Conservation (phyloP, 1,284 basidiomycete genomes). For the Fomes fomentarius region DNA sequence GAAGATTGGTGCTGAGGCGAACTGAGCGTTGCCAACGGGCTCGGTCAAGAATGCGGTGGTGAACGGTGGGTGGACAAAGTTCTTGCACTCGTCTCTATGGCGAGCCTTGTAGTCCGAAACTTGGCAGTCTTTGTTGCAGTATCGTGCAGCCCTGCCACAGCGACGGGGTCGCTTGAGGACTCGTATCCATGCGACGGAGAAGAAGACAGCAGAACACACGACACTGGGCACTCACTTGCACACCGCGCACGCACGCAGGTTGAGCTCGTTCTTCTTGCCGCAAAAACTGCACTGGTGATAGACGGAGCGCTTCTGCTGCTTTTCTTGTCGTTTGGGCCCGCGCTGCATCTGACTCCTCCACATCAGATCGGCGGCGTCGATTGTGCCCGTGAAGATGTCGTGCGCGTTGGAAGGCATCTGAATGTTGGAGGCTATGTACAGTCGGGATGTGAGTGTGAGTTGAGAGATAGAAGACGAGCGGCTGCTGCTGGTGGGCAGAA, state of each 20-base stretch:
- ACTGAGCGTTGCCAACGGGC: background rate
- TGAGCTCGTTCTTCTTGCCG: background rate
- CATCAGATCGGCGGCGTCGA: background rate
- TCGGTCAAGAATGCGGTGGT: background rate
- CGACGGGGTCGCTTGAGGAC: background rate
- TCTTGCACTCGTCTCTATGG: background rate
- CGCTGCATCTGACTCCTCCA: background rate
- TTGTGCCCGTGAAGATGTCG: background rate
- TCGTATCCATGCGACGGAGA: background rate
- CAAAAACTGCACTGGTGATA: background rate
- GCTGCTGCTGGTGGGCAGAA: too few relatives aligned
- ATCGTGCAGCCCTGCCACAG: background rate
- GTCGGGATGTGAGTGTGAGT: too few relatives aligned
- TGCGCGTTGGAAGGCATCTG: background rate
- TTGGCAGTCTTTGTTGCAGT: constrained; percentile 1
- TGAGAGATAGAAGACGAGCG: too few relatives aligned
- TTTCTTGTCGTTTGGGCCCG: background rate
- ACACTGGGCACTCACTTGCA: background rate
- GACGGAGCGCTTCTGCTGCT: background rate
- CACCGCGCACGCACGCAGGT: background rate
- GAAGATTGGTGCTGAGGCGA: background rate
- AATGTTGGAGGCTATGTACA: background rate
- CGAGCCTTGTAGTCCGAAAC: background rate
- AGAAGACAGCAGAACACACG: background rate
- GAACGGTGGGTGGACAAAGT: background rate